A percentile compares a stretch with the other conserved stretches of the same genome.
Evolutionary conservation across 164 flowering plant genomes (phyloP).

Genomic region (Berberis thunbergii): DNA sequence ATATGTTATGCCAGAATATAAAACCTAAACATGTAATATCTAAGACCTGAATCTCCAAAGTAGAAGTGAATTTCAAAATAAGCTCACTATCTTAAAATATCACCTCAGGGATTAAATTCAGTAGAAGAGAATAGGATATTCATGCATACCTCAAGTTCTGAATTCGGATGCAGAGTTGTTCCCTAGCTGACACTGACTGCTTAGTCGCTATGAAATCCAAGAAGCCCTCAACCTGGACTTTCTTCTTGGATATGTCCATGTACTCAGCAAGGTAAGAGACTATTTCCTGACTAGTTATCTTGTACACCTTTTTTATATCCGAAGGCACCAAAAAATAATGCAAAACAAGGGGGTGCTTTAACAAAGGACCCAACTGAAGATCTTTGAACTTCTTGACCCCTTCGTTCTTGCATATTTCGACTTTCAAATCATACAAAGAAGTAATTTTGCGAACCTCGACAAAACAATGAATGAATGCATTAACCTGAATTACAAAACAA

Average conservation of each 20-base stretch:
- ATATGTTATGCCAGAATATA: too few relatives aligned
- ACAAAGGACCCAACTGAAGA: slow-evolving; percentile 75
- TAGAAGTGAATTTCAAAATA: too few relatives aligned
- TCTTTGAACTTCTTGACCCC: slow-evolving; percentile 66
- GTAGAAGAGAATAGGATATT: neutral
- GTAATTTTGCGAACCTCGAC: slow-evolving; percentile 60
- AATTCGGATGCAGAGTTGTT: slow-evolving; percentile 63
- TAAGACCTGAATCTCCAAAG: too few relatives aligned
- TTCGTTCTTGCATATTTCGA: slow-evolving; percentile 69
- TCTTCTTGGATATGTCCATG: slow-evolving; percentile 14
- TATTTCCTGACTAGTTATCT: slow-evolving; percentile 56
- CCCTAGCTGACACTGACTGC: slow-evolving; percentile 28
- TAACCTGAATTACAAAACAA: slow-evolving; percentile 36
- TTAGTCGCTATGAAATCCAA: slow-evolving; percentile 54
- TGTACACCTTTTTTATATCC: slow-evolving; percentile 31
- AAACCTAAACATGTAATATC: too few relatives aligned
- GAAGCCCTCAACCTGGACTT: slow-evolving; percentile 39
- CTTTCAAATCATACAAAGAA: slow-evolving; percentile 65
- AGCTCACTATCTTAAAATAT: neutral
- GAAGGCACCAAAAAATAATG: slow-evolving; percentile 57
- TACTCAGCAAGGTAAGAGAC: slow-evolving; percentile 36
- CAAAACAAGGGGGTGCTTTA: slow-evolving; percentile 61
- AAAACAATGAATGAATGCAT: slow-evolving; percentile 79
- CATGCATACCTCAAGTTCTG: slow-evolving; percentile 69
- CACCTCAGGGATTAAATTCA: neutral